Base-by-base conservation (phyloP, 192 early-diverging fungal genomes). In the Helicostylum pulchrum region DNA sequence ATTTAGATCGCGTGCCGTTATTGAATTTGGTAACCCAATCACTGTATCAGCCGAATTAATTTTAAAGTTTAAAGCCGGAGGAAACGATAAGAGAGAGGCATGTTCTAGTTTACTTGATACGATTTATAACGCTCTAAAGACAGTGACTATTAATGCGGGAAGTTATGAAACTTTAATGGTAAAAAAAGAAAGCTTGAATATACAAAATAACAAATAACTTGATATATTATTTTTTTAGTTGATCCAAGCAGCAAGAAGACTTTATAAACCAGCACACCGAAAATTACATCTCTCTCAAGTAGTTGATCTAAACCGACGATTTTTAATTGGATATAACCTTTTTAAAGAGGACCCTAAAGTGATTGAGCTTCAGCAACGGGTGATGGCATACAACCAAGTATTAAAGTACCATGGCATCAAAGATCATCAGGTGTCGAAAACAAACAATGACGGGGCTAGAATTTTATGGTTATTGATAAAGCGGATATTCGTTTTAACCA, bases 1-100 rank as follows among this genome's bases (percentile, higher is more conserved):
- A 76, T 99, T 98, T 87, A 87, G 97, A 55, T 95, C 93, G 8
- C 89, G 95, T 57, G 95, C 96, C n/a, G 96, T 97, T 42, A 85
- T 98, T 43, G 96, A 99, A 74, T 99, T 94, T 83, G 95, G 97
- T 39, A 84, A 92, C 44, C 93, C 94, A 0, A 89, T 99, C 61
- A 81, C 85, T 11, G 83, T 99, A 6, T 74, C 88, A 11, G 64
- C 73, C 6, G 90, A 94, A 65, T 74, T 92, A 4, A 90, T 99
- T n/a, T 85, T 86, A 30, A 83, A 88, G 69, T 99, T 91, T 77
- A 87, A 80, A 54, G 66, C 73, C 36, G 96, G 95, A 57, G 97
- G 97, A 8, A 62, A 72, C 0, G 85, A 90, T 1, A 95, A 93
- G 74, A 81, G 96, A 42, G 74, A 89, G 19, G 94, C 97, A 2